phyloP scores from a whole-genome alignment of 2,329 filamentous ascomycete genomes.

The Fusarium falciforme region DNA sequence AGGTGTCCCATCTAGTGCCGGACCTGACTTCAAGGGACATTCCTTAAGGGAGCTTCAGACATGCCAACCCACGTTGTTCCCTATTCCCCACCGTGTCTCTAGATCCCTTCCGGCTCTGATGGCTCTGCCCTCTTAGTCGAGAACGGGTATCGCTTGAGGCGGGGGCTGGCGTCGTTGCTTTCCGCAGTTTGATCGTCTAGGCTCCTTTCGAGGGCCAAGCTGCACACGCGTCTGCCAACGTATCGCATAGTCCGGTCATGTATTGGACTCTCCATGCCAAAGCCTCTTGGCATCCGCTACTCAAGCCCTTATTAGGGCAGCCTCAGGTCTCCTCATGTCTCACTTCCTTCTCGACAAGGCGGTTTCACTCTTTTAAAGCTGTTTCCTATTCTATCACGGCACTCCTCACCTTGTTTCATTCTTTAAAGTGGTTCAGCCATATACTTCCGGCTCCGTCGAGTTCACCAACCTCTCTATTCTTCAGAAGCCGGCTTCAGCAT shows the following conservation, averaged over 20 bases:
- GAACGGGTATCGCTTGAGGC: slow-evolving; percentile 14
- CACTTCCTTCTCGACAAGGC: slow-evolving; percentile 10
- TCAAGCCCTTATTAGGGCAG: slow-evolving; percentile 28
- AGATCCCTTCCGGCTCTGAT: slow-evolving; percentile 18
- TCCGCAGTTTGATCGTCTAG: slow-evolving; percentile 17
- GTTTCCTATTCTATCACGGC: slow-evolving; percentile 22
- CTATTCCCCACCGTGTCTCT: background rate
- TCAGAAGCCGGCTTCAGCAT: slow-evolving; percentile 36
- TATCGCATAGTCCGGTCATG: background rate
- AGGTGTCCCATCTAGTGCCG: slow-evolving; percentile 9
- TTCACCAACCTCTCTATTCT: slow-evolving; percentile 2
- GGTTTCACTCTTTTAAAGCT: slow-evolving; percentile 15
- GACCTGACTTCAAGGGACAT: slow-evolving; percentile 21
- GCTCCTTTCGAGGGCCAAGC: background rate
- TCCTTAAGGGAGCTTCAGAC: slow-evolving; percentile 28
- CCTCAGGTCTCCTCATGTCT: slow-evolving; percentile 19
- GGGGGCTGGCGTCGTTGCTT: slow-evolving; percentile 30
- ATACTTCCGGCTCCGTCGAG: slow-evolving; percentile 19
- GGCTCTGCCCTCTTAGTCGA: slow-evolving; percentile 4
- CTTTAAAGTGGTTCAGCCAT: slow-evolving; percentile 23
- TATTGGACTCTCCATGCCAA: background rate
- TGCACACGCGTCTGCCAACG: slow-evolving; percentile 12
- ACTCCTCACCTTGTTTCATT: slow-evolving; percentile 25
- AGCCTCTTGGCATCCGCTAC: background rate
- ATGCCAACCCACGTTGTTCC: slow-evolving; percentile 36